Evolutionary conservation across 768 basidiomycete species (phyloP), one percentile per base, ranked within the genome.

Genomic region (Mycena chlorophos): DNA sequence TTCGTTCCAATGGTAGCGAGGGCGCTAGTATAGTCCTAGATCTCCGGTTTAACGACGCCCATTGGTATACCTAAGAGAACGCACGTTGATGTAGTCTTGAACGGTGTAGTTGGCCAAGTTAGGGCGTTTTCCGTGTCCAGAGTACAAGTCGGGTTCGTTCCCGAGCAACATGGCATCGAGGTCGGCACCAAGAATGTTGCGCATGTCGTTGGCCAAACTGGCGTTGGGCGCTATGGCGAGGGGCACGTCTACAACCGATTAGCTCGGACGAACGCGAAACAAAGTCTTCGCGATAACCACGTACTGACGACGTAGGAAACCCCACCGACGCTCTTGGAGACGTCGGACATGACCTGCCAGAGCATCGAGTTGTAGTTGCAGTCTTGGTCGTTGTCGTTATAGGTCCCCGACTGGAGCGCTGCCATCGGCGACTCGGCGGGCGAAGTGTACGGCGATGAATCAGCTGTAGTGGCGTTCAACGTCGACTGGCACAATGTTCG

Each of bases 61-160:
- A 8, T 14, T 42, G 13, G 8, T 14, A 42, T 12, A 19, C 8
- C n/a, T 16, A 26, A 46, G 45, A 46, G 12, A 23, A n/a, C 45
- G 26, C 5, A 46, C 45, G 13, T 46, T 20, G 45, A 46, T 46
- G 26, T 83, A 83, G 50, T 76, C 68, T 14, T 72, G 55, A 0
- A 73, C 69, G 0, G 79, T 78, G 56, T 81, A 83, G 53, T 81
- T 83, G n/a, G 65, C 43, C 5, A 78, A 62, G 30, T 66, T 64
- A 1, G 77, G 74, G 27, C 80, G 71, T 54, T 76, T 57, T 1
- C 67, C 65, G 55, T 82, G 81, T 3, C 37, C 46, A 0, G 74
- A 69, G 63, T 82, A 88, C 50, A 87, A 72, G 69, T 88, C 86
- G 37, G 86, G 86, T 66, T 83, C 81, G 64, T 83, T 83, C 51